Percentiles rank a stretch among this genome's conserved stretches.
These are phyloP conservation scores for Colletotrichum sp. DNA, from an alignment of 2,329 filamentous ascomycete species.

Conservation along the genomic window DNA sequence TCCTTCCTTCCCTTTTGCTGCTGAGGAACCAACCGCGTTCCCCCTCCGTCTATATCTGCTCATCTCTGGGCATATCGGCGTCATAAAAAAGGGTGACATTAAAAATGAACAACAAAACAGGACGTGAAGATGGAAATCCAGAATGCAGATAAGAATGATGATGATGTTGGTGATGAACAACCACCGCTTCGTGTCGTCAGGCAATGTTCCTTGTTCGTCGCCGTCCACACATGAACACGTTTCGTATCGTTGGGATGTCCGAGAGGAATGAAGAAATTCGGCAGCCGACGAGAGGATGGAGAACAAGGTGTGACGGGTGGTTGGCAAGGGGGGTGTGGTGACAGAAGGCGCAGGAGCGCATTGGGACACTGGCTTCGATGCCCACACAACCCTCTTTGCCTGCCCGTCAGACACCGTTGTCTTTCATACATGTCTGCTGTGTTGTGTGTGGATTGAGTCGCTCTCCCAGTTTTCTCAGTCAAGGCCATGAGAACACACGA, in stretches of 20 bases:
- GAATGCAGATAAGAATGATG: neutral
- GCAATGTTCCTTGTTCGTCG: neutral
- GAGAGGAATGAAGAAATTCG: neutral
- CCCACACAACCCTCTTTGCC: neutral
- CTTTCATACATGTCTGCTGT: neutral
- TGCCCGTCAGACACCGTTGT: neutral
- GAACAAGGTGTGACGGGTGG: neutral
- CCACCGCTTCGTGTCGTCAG: neutral
- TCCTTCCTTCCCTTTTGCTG: neutral
- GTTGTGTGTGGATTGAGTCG: neutral
- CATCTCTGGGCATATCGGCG: neutral
- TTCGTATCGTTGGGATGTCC: neutral
- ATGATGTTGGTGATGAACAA: neutral
- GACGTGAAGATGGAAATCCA: neutral
- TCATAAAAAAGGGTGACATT: neutral
- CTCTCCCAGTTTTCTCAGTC: neutral
- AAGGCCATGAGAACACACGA: neutral
- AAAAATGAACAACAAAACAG: neutral
- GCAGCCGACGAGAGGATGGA: neutral
- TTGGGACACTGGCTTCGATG: conserved; percentile 1
- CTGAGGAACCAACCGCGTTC: neutral
- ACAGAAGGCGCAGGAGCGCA: conserved; percentile 6
- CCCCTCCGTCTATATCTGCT: neutral
- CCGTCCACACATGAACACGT: neutral
- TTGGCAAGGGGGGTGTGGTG: neutral